Base-by-base conservation (phyloP, 495 filamentous ascomycete species). In the Talaromyces borbonicus region DNA sequence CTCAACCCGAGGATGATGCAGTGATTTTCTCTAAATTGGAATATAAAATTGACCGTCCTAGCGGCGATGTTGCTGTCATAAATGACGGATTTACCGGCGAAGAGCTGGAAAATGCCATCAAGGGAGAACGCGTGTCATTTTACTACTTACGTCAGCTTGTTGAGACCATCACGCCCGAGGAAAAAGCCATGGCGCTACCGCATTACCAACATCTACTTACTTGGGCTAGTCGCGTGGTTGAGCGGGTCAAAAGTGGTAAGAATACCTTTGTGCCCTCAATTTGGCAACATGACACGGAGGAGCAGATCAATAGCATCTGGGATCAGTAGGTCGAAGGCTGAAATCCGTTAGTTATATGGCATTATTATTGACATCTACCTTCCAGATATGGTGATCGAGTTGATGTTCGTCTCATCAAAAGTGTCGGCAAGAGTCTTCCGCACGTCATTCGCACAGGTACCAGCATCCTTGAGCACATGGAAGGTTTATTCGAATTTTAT, bases 401-500 rank as follows among this genome's bases (percentile, higher is more conserved):
- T 16, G 55, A 58, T 19, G 4, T 60, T 8, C 36, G 40, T 11
- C 20, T 60, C 35, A 42, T 57, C 7, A 7, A 5, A 1, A 45
- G 49, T 0, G 58, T 69, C 24, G 67, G 63, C 4, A 57, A 70
- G 38, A 58, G 69, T 43, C 46, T 73, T 1, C 49, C 58, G 3
- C 51, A 43, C 11, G 61, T 62, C 18, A 48, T 76, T 3, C 53
- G 63, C 1, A 61, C 58, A 1, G 54, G 69, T 18, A 57, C 60
- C 7, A 58, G 50, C 4, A 62, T 68, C 2, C 56, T 69, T 33
- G 67, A 71, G 40, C 60, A 61, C 15, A 62, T 74, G 62, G 18
- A 31, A 57, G 9, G 59, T 23, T 55, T 65, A 54, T 55, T 77
- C 2, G 56, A 64, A 6, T 29, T n/a, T n/a, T n/a, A n/a, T n/a